phyloP scores from a whole-genome alignment of 176 grass and related monocot genomes.

The Eremochloa ophiuroides region DNA sequence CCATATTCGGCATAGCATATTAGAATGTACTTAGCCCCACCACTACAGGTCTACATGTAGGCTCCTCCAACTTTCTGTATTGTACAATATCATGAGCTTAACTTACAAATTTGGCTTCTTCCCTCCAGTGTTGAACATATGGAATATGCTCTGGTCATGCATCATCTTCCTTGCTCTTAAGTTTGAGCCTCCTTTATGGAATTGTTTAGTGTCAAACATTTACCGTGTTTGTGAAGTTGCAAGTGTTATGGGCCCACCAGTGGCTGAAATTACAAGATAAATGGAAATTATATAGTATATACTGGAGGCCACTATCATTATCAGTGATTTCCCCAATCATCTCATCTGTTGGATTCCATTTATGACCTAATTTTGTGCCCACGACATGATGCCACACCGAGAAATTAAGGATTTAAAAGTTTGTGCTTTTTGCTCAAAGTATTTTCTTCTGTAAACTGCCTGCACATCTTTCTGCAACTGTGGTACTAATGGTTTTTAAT shows the following conservation, averaged over 20 bases:
- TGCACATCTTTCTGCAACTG: not conserved
- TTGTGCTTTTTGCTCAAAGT: not conserved
- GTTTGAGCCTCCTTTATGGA: not conserved
- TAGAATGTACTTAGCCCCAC: not conserved
- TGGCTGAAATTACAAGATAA: not conserved
- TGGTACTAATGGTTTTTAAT: conserved; percentile 22
- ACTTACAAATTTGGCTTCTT: not conserved
- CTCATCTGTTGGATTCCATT: not conserved
- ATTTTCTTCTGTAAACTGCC: not conserved
- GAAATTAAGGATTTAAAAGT: not conserved
- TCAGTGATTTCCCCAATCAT: not conserved
- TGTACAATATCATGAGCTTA: conserved; percentile 6
- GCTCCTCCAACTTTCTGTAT: not conserved
- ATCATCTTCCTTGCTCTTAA: not conserved
- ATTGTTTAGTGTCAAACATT: not conserved
- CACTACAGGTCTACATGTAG: not conserved
- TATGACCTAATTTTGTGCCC: not conserved
- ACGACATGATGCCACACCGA: not conserved
- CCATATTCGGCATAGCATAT: not conserved
- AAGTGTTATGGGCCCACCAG: too few species aligned
- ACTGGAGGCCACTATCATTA: not conserved
- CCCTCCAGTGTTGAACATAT: not conserved
- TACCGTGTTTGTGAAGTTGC: not conserved
- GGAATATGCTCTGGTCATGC: not conserved
- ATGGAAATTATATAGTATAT: not conserved